These are phyloP conservation scores for Fomitopsis serialis DNA, from an alignment of 768 basidiomycete genomes.

Conservation along the genomic window DNA sequence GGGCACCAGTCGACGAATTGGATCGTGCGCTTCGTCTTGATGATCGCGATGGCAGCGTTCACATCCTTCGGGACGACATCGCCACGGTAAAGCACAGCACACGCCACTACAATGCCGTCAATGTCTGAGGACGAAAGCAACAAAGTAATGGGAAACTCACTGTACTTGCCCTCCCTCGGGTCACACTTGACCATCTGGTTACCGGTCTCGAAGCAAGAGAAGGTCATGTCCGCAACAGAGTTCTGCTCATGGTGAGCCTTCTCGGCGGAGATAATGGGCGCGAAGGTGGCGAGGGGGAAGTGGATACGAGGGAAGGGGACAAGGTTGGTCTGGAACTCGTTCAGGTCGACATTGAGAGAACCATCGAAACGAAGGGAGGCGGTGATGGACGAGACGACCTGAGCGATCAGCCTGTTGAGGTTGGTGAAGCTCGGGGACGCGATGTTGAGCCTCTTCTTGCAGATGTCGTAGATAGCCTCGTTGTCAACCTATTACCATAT, in stretches of 20 bases:
- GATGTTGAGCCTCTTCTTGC: conserved; percentile 51
- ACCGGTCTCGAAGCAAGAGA: conserved; percentile 70
- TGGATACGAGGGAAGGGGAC: conserved; percentile 65
- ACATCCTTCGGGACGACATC: conserved; percentile 78
- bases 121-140: background rate
- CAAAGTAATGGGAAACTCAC: conserved; percentile 24
- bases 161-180: conserved; percentile 77
- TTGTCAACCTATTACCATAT: conserved; percentile 39
- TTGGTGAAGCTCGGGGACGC: conserved; percentile 56
- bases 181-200: conserved; percentile 83
- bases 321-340: conserved; percentile 70
- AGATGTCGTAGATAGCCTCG: conserved; percentile 68
- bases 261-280: conserved; percentile 56
- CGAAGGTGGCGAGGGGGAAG: conserved; percentile 65
- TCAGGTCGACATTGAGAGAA: conserved; percentile 61
- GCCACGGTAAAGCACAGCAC: conserved; percentile 67
- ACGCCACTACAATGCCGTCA: conserved; percentile 41
- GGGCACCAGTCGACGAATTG: conserved; percentile 79
- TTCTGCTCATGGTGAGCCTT: conserved; percentile 69
- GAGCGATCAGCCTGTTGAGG: conserved; percentile 62
- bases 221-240: conserved; percentile 66
- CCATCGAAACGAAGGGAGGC: conserved; percentile 58
- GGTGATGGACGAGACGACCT: conserved; percentile 47
- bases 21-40: conserved; percentile 77
- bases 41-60: conserved; percentile 65